These are phyloP conservation scores for Phytophthora syringae DNA, from an alignment of 352 stramenopile species.

Conservation along the genomic window DNA sequence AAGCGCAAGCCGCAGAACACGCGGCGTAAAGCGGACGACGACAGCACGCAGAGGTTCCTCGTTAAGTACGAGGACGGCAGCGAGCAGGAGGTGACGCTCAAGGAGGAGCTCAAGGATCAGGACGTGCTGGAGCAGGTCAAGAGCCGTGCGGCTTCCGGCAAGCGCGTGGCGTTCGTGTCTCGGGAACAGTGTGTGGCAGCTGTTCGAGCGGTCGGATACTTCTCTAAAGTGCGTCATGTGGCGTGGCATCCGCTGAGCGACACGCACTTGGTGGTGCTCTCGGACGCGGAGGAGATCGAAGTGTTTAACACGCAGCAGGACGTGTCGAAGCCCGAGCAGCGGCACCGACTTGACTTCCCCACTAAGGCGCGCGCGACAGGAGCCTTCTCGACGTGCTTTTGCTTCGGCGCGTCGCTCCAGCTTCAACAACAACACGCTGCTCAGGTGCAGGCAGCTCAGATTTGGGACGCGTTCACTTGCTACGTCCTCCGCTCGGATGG, in stretches of 20 bases:
- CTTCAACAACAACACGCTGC: slow-evolving; percentile 24
- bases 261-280: slow-evolving; percentile 74
- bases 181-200: slow-evolving; percentile 55
- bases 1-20: slow-evolving; percentile 25
- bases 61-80: slow-evolving; percentile 59
- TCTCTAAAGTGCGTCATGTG: slow-evolving; percentile 57
- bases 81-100: slow-evolving; percentile 31
- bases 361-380: slow-evolving; percentile 35
- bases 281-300: slow-evolving; percentile 75
- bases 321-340: slow-evolving; percentile 75
- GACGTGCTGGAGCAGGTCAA: slow-evolving; percentile 44
- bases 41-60: slow-evolving; percentile 43
- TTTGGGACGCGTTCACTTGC: slow-evolving; percentile 81
- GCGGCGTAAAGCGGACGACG: slow-evolving; percentile 16
- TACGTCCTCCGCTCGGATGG: slow-evolving; percentile 80
- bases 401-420: slow-evolving; percentile 59
- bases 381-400: slow-evolving; percentile 55
- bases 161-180: slow-evolving; percentile 55
- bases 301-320: slow-evolving; percentile 74
- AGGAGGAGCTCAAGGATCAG: slow-evolving; percentile 22
- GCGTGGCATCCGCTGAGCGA: slow-evolving; percentile 81
- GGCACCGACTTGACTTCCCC: slow-evolving; percentile 62
- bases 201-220: slow-evolving; percentile 66
- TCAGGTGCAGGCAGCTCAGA: slow-evolving; percentile 26
- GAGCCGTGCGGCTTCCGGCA: slow-evolving; percentile 18